Percentiles rank a stretch among this genome's conserved stretches.
These are phyloP conservation scores for Lepidium aucheri DNA, from an alignment of 345 rosid genomes.

Conservation along the genomic window DNA sequence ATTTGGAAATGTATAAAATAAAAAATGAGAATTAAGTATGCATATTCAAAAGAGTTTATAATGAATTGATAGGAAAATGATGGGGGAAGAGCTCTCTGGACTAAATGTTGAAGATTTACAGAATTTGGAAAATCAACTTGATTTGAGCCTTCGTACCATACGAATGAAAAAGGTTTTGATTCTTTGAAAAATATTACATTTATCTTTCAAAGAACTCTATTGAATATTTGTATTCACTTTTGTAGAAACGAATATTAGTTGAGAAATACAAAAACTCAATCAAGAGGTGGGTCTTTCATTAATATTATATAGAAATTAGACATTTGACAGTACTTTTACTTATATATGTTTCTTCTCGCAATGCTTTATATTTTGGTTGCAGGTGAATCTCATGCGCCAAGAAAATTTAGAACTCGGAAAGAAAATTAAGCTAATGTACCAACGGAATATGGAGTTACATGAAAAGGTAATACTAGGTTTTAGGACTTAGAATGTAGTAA, in stretches of 20 bases:
- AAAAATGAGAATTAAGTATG: not conserved
- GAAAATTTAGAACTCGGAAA: constrained; percentile 46
- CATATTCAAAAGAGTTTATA: not conserved
- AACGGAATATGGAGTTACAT: constrained; percentile 46
- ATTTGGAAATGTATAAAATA: not conserved
- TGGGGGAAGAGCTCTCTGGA: constrained; percentile 84
- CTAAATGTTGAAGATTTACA: constrained; percentile 48
- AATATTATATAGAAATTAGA: not conserved
- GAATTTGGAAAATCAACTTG: constrained; percentile 65
- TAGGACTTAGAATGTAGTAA: too few species aligned
- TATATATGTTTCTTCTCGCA: not conserved
- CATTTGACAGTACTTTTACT: not conserved
- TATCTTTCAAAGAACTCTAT: too few species aligned
- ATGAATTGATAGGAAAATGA: constrained; percentile 50
- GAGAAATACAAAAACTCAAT: constrained; percentile 52
- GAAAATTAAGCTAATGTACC: constrained; percentile 35
- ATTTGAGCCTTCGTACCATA: constrained; percentile 54
- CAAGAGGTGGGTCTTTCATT: constrained; percentile 32
- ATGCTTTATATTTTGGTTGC: constrained; percentile 4
- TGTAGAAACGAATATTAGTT: constrained; percentile 50
- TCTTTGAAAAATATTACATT: not conserved
- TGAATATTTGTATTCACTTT: not conserved
- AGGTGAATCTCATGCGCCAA: constrained; percentile 52
- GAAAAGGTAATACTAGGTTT: constrained; percentile 38
- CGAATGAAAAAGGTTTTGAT: constrained; percentile 51